Percentiles rank a stretch among this genome's conserved stretches.
These are phyloP conservation scores for Chaetomium strumarium DNA, from an alignment of 2,329 filamentous ascomycete species.

Conservation along the genomic window DNA sequence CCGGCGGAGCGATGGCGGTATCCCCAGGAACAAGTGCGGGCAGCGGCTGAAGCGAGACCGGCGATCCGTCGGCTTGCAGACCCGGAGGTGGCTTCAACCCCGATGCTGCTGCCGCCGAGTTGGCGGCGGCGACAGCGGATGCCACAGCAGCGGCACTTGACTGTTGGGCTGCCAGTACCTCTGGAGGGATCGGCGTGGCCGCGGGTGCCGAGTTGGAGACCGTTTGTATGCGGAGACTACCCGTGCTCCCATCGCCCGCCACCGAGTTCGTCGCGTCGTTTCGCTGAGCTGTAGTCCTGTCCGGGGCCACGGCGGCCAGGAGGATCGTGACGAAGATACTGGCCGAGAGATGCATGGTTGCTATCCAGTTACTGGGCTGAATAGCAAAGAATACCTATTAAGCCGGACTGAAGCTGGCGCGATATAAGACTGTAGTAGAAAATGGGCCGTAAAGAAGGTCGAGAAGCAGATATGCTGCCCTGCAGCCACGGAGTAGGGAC, in stretches of 20 bases:
- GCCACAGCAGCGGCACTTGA: slow-evolving; percentile 16
- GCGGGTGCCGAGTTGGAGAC: neutral
- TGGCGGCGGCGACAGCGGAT: slow-evolving; percentile 16
- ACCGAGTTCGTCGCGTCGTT: neutral
- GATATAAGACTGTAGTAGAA: slow-evolving; percentile 8
- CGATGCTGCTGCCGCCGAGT: slow-evolving; percentile 12
- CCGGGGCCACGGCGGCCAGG: slow-evolving; percentile 22
- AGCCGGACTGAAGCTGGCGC: slow-evolving; percentile 19
- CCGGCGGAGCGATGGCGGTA: neutral
- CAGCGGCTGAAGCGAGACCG: slow-evolving; percentile 16
- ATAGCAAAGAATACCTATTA: slow-evolving; percentile 4
- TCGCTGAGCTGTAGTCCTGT: slow-evolving; percentile 19
- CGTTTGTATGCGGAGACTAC: neutral
- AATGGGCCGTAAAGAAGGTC: slow-evolving; percentile 16
- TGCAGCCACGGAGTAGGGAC: slow-evolving; percentile 24
- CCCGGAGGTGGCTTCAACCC: slow-evolving; percentile 20
- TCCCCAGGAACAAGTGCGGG: slow-evolving; percentile 17
- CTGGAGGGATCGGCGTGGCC: slow-evolving; percentile 9
- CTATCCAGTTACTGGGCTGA: slow-evolving; percentile 7
- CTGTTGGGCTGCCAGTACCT: slow-evolving; percentile 16
- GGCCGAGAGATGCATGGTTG: slow-evolving; percentile 24
- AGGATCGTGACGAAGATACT: slow-evolving; percentile 21
- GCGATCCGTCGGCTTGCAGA: slow-evolving; percentile 10
- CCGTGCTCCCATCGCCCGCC: slow-evolving; percentile 2
- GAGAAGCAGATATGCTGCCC: slow-evolving; percentile 22